phyloP scores from a whole-genome alignment of 1,284 basidiomycete genomes.

The Naganishia sp. region DNA sequence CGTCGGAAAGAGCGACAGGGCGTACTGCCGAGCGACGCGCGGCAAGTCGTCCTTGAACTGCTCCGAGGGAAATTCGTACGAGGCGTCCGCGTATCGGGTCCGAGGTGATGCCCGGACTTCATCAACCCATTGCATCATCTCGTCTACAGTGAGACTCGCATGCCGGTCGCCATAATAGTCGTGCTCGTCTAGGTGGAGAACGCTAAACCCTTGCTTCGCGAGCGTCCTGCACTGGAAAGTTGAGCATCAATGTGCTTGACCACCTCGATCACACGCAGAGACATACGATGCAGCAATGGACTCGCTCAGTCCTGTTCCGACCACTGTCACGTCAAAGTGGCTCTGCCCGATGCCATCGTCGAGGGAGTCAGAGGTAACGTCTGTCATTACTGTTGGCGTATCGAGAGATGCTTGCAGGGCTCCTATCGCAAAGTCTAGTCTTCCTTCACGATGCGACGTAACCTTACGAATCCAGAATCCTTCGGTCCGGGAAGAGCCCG shows the following conservation, averaged over 20 bases:
- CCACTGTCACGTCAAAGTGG: constrained; percentile 73
- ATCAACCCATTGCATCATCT: constrained; percentile 71
- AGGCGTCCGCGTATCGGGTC: constrained; percentile 7
- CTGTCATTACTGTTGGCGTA: neutral
- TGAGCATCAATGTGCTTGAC: no score
- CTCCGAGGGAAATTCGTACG: constrained; percentile 9
- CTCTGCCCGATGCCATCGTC: constrained; percentile 42
- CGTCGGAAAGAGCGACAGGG: constrained; percentile 78
- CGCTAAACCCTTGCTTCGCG: constrained; percentile 78
- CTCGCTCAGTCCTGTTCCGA: constrained; percentile 84
- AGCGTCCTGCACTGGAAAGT: constrained; percentile 63
- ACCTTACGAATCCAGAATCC: no score
- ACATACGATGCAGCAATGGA: constrained; percentile 87
- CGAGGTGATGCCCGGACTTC: constrained; percentile 11
- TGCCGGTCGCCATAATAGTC: constrained; percentile 77
- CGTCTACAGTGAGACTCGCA: constrained; percentile 77
- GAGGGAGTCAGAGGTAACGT: neutral
- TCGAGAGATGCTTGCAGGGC: neutral
- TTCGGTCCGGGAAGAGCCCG: no score
- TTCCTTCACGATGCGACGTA: no score
- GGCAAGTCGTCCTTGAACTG: constrained; percentile 1
- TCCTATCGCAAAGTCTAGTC: neutral
- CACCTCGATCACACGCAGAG: neutral
- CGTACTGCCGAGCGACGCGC: constrained; percentile 65
- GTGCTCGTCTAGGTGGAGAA: constrained; percentile 84